Evolutionary conservation across 495 filamentous ascomycete genomes (phyloP).

Genomic region (Pyrenopolyporus hunteri): DNA sequence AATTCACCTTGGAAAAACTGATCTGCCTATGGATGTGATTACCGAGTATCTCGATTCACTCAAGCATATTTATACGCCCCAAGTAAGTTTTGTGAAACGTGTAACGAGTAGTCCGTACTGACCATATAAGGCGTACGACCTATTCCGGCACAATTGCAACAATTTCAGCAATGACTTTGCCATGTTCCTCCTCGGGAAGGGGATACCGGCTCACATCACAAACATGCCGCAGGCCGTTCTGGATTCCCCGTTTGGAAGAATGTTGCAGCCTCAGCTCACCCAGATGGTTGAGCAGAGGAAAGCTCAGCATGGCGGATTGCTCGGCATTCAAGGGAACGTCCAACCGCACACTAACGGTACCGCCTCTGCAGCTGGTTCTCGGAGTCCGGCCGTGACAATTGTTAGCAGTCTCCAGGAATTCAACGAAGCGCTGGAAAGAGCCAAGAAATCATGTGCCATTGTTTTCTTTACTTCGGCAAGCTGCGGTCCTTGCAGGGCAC

Average conservation of each 20-base stretch:
- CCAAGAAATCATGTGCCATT: conserved; percentile 71
- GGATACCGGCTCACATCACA: conserved; percentile 88
- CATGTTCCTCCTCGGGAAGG: conserved; percentile 87
- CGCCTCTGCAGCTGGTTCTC: conserved; percentile 39
- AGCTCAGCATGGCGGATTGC: conserved; percentile 56
- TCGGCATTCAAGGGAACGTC: conserved; percentile 54
- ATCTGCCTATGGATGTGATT: conserved; percentile 82
- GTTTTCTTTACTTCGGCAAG: conserved; percentile 93
- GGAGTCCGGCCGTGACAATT: conserved; percentile 43
- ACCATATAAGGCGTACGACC: conserved; percentile 75
- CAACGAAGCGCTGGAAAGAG: conserved; percentile 62
- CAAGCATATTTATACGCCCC: conserved; percentile 78
- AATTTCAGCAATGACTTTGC: conserved; percentile 95
- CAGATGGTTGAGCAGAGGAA: conserved; percentile 72
- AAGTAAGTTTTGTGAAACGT: conserved; percentile 55
- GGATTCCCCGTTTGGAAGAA: conserved; percentile 87
- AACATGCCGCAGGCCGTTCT: conserved; percentile 86
- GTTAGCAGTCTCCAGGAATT: conserved; percentile 60
- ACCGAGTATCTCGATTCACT: conserved; percentile 88
- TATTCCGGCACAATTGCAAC: conserved; percentile 91
- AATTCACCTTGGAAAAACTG: conserved; percentile 73
- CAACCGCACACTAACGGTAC: conserved; percentile 33
- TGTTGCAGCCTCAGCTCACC: conserved; percentile 84
- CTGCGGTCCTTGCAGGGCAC: conserved; percentile 81
- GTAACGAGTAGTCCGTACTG: conserved; percentile 14